phyloP scores from a whole-genome alignment of 2,329 filamentous ascomycete genomes.

The Beauveria brongniartii region DNA sequence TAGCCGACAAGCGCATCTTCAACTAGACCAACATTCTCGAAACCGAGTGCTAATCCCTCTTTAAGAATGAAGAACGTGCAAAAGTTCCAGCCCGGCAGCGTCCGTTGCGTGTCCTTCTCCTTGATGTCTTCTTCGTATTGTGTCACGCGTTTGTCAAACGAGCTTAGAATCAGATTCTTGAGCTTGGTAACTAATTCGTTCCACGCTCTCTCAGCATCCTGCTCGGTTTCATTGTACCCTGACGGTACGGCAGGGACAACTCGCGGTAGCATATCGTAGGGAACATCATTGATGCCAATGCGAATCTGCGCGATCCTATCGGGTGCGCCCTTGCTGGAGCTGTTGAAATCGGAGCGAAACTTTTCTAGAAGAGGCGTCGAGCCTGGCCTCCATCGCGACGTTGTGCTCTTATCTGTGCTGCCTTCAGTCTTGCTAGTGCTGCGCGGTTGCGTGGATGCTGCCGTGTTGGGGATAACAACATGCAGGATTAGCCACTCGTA shows the following conservation, averaged over 20 bases:
- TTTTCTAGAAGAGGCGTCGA: slow-evolving; percentile 84
- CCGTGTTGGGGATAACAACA: slow-evolving; percentile 80
- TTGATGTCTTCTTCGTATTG: slow-evolving; percentile 98
- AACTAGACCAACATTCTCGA: slow-evolving; percentile 91
- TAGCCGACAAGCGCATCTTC: slow-evolving; percentile 94
- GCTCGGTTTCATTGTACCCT: slow-evolving; percentile 60
- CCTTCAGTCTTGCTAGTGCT: slow-evolving; percentile 47
- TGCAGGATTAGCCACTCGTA: slow-evolving; percentile 94
- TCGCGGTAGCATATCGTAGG: slow-evolving; percentile 54
- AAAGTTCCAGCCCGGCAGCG: slow-evolving; percentile 94
- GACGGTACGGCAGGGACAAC: slow-evolving; percentile 56
- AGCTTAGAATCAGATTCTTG: slow-evolving; percentile 77
- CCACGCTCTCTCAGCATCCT: slow-evolving; percentile 78
- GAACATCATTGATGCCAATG: slow-evolving; percentile 62
- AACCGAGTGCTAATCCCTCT: slow-evolving; percentile 84
- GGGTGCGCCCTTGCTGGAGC: slow-evolving; percentile 55
- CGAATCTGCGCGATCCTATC: slow-evolving; percentile 83
- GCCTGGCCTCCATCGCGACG: slow-evolving; percentile 69
- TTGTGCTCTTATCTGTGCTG: slow-evolving; percentile 56
- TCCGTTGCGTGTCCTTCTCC: slow-evolving; percentile 82
- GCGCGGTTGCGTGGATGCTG: slow-evolving; percentile 69
- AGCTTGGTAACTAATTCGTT: slow-evolving; percentile 76
- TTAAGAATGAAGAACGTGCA: slow-evolving; percentile 99
- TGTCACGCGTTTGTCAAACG: slow-evolving; percentile 81
- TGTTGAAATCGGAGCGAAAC: slow-evolving; percentile 82